Percentiles rank a stretch among this genome's conserved stretches.
Conservation (phyloP, 2,329 filamentous ascomycete genomes). For the Fusarium lyarnte region DNA sequence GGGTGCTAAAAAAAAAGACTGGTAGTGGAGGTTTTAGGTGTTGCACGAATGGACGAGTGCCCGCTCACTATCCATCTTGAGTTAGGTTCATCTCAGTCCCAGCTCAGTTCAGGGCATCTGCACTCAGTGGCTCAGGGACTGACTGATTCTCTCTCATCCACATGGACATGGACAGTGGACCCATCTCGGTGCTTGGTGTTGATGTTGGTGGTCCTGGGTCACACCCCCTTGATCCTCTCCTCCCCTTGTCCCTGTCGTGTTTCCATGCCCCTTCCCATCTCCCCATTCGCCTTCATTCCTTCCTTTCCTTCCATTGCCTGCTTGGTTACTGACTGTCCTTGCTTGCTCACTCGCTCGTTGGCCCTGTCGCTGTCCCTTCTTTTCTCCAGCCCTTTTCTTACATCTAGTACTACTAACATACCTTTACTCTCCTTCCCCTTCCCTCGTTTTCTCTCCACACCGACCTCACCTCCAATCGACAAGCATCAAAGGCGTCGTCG, state of each 20-base stretch:
- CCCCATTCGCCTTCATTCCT: slow-evolving; percentile 46
- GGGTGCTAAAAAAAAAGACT: slow-evolving; percentile 16
- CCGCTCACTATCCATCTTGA: slow-evolving; percentile 31
- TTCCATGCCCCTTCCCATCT: slow-evolving; percentile 46
- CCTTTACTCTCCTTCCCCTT: slow-evolving; percentile 36
- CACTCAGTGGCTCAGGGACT: not conserved
- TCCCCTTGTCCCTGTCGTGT: slow-evolving; percentile 48
- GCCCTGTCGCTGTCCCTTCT: slow-evolving; percentile 46
- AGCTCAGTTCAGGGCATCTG: slow-evolving; percentile 10
- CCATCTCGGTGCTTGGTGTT: slow-evolving; percentile 4
- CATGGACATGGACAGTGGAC: slow-evolving; percentile 1
- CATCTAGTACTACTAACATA: slow-evolving; percentile 36
- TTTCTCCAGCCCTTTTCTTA: slow-evolving; percentile 43
- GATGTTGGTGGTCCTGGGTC: slow-evolving; percentile 9
- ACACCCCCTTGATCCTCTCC: slow-evolving; percentile 34
- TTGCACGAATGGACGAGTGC: slow-evolving; percentile 19
- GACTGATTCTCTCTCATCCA: slow-evolving; percentile 15
- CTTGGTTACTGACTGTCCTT: not conserved
- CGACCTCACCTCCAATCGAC: slow-evolving; percentile 46
- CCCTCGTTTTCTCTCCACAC: slow-evolving; percentile 41
- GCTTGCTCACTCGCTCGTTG: slow-evolving; percentile 20
- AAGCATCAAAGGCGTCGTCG: slow-evolving; percentile 48
- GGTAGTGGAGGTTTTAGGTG: slow-evolving; percentile 5
- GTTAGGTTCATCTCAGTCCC: slow-evolving; percentile 31
- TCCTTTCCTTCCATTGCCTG: slow-evolving; percentile 38